Base-by-base conservation (phyloP, 176 grass and related monocot genomes). In the Calamus simplicifolius region DNA sequence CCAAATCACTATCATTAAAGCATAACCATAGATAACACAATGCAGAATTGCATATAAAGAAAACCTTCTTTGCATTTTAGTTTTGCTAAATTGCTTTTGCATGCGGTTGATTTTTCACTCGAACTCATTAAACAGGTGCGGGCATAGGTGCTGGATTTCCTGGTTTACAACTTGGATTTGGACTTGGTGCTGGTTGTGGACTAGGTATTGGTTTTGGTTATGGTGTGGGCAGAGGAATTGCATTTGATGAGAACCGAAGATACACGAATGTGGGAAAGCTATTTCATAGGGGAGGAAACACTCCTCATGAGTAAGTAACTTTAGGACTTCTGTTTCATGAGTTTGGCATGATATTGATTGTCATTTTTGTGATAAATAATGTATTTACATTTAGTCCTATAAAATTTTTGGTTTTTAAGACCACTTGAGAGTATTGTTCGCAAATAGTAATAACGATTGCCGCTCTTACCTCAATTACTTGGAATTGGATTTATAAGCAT, bases 191-290 rank as follows among this genome's bases (percentile, higher is more conserved):
- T 69, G 93, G 84, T 57, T 97, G 93, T 77, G 87, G 93, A 74
- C 65, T 88, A 75, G 93, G 87, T 61, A 67, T 97, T 43, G 87
- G 93, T 50, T 97, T 97, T 28, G 92, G 87, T 29, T 97, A 97
- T 54, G 87, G 87, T 30, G 61, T 87, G 67, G 93, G 93, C 16
- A 91, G 75, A 77, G 93, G 93, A 17, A 62, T 85, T 56, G 93
- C 93, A 31, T 85, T 85, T 78, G 87, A 88, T 69, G 81, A 85
- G 77, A 62, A 69, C 0, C 78, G 87, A 53, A 90, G 81, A 78
- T 78, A 85, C 67, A 78, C 87, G 27, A 97, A 91, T 83, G 77
- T 91, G 28, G 85, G 93, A 31, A 88, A 78, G 73, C 29, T 83
- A 48, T 78, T 78, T 26, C 87, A 67, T 56, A 74, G 30, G 71